Evolutionary conservation across 768 basidiomycete species (phyloP).

Genomic region (Scleroderma bovista): DNA sequence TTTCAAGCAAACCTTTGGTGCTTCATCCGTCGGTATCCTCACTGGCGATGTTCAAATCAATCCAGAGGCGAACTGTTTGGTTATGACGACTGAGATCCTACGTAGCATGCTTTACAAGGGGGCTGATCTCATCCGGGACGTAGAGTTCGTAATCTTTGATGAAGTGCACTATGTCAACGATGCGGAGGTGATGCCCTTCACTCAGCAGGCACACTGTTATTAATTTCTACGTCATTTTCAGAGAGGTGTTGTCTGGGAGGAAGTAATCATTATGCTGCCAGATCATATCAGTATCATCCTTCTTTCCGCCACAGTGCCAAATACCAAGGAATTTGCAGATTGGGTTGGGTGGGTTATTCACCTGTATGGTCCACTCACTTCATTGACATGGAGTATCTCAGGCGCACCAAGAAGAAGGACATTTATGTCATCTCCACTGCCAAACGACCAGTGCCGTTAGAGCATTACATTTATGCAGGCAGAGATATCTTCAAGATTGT

Average conservation of each 20-base stretch:
- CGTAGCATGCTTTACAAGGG: constrained; percentile 99
- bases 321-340: constrained; percentile 96
- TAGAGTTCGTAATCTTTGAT: constrained; percentile 99
- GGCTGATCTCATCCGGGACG: constrained; percentile 95
- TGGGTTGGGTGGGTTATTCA: constrained; percentile 88
- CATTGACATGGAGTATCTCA: constrained; percentile 28
- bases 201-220: neutral
- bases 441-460: constrained; percentile 93
- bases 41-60: constrained; percentile 99
- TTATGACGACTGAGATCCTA: constrained; percentile 98
- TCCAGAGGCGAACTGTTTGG: constrained; percentile 92
- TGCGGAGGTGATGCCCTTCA: constrained; percentile 65
- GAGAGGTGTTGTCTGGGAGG: constrained; percentile 99
- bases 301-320: constrained; percentile 95
- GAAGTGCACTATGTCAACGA: constrained; percentile 99
- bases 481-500: constrained; percentile 91
- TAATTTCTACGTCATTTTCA: constrained; percentile 30
- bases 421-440: constrained; percentile 98
- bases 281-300: constrained; percentile 98
- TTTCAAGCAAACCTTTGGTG: constrained; percentile 94
- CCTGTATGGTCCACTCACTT: constrained; percentile 4
- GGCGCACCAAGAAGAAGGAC: constrained; percentile 98
- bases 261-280: constrained; percentile 99
- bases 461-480: constrained; percentile 96
- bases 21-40: constrained; percentile 87